phyloP scores from a whole-genome alignment of 305 asterid species.

The Fraxinus albicans region DNA sequence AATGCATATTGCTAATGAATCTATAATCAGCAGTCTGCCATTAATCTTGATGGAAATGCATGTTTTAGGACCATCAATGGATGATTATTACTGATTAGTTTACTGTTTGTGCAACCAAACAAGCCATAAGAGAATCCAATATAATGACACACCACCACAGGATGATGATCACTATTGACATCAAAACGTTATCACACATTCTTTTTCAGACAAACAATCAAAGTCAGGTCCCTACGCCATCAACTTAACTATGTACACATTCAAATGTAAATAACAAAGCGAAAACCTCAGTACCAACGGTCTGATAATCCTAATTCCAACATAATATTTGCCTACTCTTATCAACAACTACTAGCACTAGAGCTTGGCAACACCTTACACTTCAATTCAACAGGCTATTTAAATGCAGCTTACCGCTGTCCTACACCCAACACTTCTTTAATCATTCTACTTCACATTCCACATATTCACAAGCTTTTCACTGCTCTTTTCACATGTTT shows the following conservation, averaged over 20 bases:
- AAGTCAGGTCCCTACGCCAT: neutral
- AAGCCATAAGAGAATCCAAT: neutral
- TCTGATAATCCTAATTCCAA: slow-evolving; percentile 19
- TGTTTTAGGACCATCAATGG: neutral
- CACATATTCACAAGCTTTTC: slow-evolving; percentile 58
- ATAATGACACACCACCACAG: neutral
- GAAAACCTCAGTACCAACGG: neutral
- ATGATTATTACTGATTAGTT: no score
- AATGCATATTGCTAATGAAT: neutral
- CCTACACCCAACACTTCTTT: slow-evolving; percentile 21
- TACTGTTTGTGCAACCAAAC: neutral
- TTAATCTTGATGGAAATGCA: neutral
- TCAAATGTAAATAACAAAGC: neutral
- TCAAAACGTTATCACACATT: neutral
- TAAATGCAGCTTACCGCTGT: slow-evolving; percentile 12
- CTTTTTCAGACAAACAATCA: neutral
- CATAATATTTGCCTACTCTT: slow-evolving; percentile 21
- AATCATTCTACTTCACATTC: slow-evolving; percentile 6
- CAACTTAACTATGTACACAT: neutral
- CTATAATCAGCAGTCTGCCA: neutral
- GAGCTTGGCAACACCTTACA: slow-evolving; percentile 6
- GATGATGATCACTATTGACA: neutral
- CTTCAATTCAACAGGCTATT: slow-evolving; percentile 21
- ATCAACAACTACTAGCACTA: slow-evolving; percentile 18
- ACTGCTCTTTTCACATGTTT: slow-evolving; percentile 14